A percentile compares a stretch with the other conserved stretches of the same genome.
Evolutionary conservation across 2,329 filamentous ascomycete genomes (phyloP).

Genomic region (Pseudogymnoascus sp.): DNA sequence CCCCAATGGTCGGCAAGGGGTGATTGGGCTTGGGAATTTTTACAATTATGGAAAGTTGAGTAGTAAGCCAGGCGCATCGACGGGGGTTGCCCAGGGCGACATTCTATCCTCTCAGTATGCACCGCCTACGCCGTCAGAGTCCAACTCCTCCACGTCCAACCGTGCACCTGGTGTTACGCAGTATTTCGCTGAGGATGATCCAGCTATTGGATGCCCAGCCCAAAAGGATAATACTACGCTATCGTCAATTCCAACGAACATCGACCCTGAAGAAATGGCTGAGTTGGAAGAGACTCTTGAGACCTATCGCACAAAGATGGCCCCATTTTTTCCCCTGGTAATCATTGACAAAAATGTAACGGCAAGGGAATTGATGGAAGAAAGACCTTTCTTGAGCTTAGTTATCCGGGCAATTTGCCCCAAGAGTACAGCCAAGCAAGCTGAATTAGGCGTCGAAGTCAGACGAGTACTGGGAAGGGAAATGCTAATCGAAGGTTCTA

Average conservation of each 20-base stretch:
- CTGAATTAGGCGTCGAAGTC: neutral
- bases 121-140: neutral
- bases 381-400: constrained; percentile 10
- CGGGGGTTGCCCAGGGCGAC: neutral
- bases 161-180: neutral
- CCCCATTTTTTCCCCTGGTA: constrained; percentile 12
- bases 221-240: neutral
- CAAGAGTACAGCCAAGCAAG: neutral
- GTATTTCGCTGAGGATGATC: neutral
- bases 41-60: neutral
- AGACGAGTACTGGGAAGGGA: neutral
- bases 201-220: neutral
- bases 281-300: constrained; percentile 13
- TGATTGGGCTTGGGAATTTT: neutral
- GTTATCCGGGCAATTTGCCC: neutral
- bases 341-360: constrained; percentile 1
- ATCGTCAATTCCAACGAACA: neutral
- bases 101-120: neutral
- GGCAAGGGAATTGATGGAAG: constrained; percentile 6
- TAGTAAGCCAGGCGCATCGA: neutral
- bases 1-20: neutral
- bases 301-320: constrained; percentile 12
- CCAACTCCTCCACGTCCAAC: neutral
- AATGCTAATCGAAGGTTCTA: neutral
- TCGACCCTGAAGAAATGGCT: neutral